A percentile compares a stretch with the other conserved stretches of the same genome.
Evolutionary conservation across 2,329 filamentous ascomycete species (phyloP).

Genomic region (Fusarium sacchari): DNA sequence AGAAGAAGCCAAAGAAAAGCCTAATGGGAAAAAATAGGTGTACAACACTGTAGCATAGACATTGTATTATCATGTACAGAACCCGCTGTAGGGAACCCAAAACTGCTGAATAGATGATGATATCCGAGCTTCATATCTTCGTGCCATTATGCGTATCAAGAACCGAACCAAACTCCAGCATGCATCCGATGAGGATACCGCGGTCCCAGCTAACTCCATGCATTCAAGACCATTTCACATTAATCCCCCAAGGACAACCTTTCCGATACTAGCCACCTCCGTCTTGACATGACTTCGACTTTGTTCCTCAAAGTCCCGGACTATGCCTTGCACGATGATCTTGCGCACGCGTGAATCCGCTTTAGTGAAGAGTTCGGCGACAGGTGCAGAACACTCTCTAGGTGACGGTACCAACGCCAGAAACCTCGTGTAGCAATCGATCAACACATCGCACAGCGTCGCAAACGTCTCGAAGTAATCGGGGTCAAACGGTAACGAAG

Average conservation of each 20-base stretch:
- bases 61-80: slow-evolving; percentile 32
- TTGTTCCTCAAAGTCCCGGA: slow-evolving; percentile 92
- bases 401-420: slow-evolving; percentile 79
- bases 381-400: slow-evolving; percentile 72
- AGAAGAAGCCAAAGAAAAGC: slow-evolving; percentile 55
- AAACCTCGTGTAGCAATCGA: slow-evolving; percentile 88
- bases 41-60: slow-evolving; percentile 11
- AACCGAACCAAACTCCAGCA: slow-evolving; percentile 32
- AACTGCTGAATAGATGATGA: slow-evolving; percentile 1
- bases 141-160: slow-evolving; percentile 9
- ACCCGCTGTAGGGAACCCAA: slow-evolving; percentile 18
- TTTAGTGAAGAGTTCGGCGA: slow-evolving; percentile 90
- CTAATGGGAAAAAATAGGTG: slow-evolving; percentile 14
- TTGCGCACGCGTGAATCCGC: slow-evolving; percentile 88
- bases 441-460: slow-evolving; percentile 92
- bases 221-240: slow-evolving; percentile 59
- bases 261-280: slow-evolving; percentile 86
- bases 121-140: slow-evolving; percentile 20
- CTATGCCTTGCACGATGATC: slow-evolving; percentile 84
- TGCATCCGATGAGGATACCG: slow-evolving; percentile 35
- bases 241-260: slow-evolving; percentile 87
- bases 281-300: slow-evolving; percentile 79
- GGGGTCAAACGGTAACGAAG: slow-evolving; percentile 91
- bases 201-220: slow-evolving; percentile 36
- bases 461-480: slow-evolving; percentile 98